Base-by-base conservation (phyloP, 2,329 filamentous ascomycete species). In the Phialophora expanda region DNA sequence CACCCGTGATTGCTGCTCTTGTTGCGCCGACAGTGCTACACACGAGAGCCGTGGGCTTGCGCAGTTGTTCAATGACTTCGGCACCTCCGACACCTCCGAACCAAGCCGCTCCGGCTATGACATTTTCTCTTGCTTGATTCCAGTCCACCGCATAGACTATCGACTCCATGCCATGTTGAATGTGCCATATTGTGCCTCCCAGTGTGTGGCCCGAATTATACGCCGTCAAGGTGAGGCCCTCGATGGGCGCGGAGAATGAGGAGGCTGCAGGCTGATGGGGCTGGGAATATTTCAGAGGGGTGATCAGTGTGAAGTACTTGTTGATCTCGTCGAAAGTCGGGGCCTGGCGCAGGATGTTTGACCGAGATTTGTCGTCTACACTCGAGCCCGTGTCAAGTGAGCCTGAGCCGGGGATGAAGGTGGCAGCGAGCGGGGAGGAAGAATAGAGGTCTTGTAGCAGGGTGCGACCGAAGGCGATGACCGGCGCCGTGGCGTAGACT, bases 141-240 rank as follows among this genome's bases (percentile, higher is more conserved):
- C 95, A 99, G 75, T 98, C 94, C 20, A 97, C 92, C 0, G 95
- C 94, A 74, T 99, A 98, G 0, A 99, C 93, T 50, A 99, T 94
- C 0, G 93, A 97, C 77, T 99, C 95, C 75, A 97, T 85, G 0
- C 93, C 93, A 80, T 98, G 93, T 74, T 98, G 94, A 70, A 99
- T 93, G 74, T 98, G 94, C 95, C 95, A 99, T 81, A 99, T 97
- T 26, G 95, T 98, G 63, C 95, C 95, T 77, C 95, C 95, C 0
- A 98, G 86, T 0, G 94, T 97, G 76, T 97, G 94, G 69, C 95
- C 95, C 7, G 95, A 93, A 78, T 96, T 96, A 80, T 98, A 98
- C 0, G 95, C 95, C 0, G 95, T 99, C 70, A 99, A 91, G 1
- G 92, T 97, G 20, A 99, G 86, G 4, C 93, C 93, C 72, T 95